These are phyloP conservation scores for Phytopythium helicoides DNA, from an alignment of 352 stramenopile genomes.

Conservation along the genomic window DNA sequence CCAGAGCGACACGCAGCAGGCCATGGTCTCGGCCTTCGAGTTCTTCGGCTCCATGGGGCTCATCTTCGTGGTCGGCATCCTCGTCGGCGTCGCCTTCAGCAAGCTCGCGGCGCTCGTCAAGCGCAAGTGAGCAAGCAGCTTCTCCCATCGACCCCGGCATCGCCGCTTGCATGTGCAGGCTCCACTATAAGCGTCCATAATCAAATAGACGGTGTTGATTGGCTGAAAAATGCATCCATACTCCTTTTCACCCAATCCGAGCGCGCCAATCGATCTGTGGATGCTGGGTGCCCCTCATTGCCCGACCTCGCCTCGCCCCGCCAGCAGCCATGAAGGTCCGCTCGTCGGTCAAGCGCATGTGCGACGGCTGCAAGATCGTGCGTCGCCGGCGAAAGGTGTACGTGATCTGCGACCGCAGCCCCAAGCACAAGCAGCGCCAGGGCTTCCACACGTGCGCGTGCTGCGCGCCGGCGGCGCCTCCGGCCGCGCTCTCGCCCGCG, in stretches of 20 bases:
- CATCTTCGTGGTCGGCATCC: conserved; percentile 67
- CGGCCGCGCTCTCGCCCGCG: conserved; percentile 32
- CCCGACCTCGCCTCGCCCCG: no score
- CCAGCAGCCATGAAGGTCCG: conserved; percentile 94
- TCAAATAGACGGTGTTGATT: no score
- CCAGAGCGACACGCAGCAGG: conserved; percentile 48
- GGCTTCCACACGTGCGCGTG: conserved; percentile 83
- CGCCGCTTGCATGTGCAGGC: no score
- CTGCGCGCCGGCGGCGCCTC: conserved; percentile 18
- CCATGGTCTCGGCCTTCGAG: conserved; percentile 74
- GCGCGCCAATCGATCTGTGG: no score
- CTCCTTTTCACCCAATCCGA: no score
- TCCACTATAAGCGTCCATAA: no score
- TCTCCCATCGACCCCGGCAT: not conserved
- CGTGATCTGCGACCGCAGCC: conserved; percentile 90
- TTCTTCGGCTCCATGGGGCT: conserved; percentile 77
- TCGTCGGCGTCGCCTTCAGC: conserved; percentile 52
- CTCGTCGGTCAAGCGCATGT: conserved; percentile 90
- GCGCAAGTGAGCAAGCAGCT: conserved; percentile 1
- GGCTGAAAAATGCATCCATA: no score
- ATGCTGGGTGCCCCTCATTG: no score
- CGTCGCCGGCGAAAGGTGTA: conserved; percentile 84
- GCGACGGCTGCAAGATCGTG: conserved; percentile 91
- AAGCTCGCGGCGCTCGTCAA: conserved; percentile 37
- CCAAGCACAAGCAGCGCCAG: conserved; percentile 93